These are phyloP conservation scores for Hypoxylon sp. DNA, from an alignment of 2,329 filamentous ascomycete species.

Conservation along the genomic window DNA sequence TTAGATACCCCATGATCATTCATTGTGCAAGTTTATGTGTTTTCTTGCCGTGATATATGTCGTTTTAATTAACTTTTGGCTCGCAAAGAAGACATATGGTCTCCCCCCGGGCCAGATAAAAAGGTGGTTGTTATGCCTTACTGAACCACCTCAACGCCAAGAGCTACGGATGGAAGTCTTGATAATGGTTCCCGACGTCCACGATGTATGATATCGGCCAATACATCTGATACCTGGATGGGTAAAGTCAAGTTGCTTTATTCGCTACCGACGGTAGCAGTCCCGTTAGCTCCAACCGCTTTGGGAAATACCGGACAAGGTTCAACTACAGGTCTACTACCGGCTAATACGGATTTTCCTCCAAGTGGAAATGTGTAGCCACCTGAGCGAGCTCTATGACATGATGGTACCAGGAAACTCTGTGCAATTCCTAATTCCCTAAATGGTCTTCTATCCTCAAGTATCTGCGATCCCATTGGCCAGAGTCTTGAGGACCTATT, in stretches of 20 bases:
- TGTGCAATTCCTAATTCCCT: constrained; percentile 23
- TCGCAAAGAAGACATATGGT: background rate
- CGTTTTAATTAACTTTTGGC: background rate
- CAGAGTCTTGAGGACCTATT: constrained; percentile 17
- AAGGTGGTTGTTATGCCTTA: constrained; percentile 4
- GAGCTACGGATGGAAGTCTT: constrained; percentile 17
- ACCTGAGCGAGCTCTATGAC: constrained; percentile 22
- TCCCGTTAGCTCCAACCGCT: constrained; percentile 38
- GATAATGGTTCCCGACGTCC: constrained; percentile 21
- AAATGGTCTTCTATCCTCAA: constrained; percentile 5
- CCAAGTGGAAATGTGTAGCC: constrained; percentile 29
- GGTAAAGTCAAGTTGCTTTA: constrained; percentile 40
- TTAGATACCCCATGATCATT: background rate
- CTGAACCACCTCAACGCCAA: constrained; percentile 22
- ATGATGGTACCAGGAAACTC: constrained; percentile 26
- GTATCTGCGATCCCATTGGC: constrained; percentile 28
- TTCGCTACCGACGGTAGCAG: constrained; percentile 43
- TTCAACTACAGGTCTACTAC: constrained; percentile 33
- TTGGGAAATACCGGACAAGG: constrained; percentile 47
- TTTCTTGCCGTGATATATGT: constrained; percentile 8
- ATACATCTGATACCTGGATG: constrained; percentile 30
- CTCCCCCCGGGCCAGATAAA: background rate
- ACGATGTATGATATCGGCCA: constrained; percentile 23
- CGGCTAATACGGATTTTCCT: constrained; percentile 46
- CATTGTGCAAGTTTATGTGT: background rate